Base-by-base conservation (phyloP, 2,329 filamentous ascomycete genomes). In the Parastagonospora nodorum region DNA sequence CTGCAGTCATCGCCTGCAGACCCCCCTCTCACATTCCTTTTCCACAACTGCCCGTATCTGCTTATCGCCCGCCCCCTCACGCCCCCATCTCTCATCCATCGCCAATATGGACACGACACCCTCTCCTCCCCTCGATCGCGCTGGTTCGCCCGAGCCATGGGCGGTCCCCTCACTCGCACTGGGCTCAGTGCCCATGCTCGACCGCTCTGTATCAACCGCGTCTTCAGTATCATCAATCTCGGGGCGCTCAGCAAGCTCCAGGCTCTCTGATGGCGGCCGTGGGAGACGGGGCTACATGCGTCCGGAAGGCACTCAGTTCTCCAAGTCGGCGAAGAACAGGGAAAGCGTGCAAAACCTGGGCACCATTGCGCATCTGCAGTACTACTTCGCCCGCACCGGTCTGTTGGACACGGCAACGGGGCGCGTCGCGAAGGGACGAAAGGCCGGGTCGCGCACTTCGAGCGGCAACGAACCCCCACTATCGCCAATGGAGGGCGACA, bases 291-390 rank as follows among this genome's bases (percentile, higher is more conserved):
- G 92, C 37, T 97, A 93, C 76, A 89, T 95, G 77, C 84, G 92
- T 42, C 92, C 92, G 1, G 88, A 92, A 71, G 90, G 87, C 46
- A 95, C 90, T 44, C 84, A 92, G 66, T 99, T 97, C 73, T 90
- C 94, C 24, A 88, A 89, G 52, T 97, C 92, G 49, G 94, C 94
- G 40, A 87, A 86, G 69, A 91, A 91, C 43, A 84, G 94, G 57
- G 93, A 99, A 73, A 97, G 92, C 70, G 94, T 99, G 59, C 88
- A 97, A 84, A 96, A 91, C 68, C 77, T 99, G 55, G 94, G 94
- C 47, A 97, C 92, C 74, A 99, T 99, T 65, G 91, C 92, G 48
- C 94, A 99, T 77, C 80, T 99, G 68, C 94, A 99, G 75, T 96
- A 97, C 77, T 99, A 97, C 76, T 99, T 99, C 77, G 93, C 94